These are phyloP conservation scores for Symbiotaphrina buchneri DNA, from an alignment of 495 filamentous ascomycete genomes.

Conservation along the genomic window DNA sequence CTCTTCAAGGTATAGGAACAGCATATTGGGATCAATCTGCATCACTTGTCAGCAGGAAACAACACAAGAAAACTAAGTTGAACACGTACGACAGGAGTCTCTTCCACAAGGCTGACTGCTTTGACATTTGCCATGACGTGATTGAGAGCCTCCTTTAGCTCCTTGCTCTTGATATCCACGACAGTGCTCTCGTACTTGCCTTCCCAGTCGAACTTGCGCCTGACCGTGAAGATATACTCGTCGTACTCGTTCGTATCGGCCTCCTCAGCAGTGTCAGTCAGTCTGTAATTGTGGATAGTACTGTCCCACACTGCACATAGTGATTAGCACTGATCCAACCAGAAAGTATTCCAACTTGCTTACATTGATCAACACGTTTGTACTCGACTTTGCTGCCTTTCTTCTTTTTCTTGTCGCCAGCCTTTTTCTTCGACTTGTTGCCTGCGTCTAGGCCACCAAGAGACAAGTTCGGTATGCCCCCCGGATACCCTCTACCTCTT, in stretches of 20 bases:
- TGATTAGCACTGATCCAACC: not conserved
- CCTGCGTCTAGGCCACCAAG: constrained; percentile 8
- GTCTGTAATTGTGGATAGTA: constrained; percentile 61
- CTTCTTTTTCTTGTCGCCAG: constrained; percentile 8
- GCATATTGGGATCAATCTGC: constrained; percentile 51
- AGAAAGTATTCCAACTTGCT: constrained; percentile 7
- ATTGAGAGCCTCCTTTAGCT: constrained; percentile 45
- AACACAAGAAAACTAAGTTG: constrained; percentile 13
- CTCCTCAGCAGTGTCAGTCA: constrained; percentile 59
- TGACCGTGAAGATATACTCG: constrained; percentile 69
- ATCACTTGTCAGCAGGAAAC: not conserved
- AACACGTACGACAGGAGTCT: constrained; percentile 37
- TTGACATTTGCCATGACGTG: constrained; percentile 68
- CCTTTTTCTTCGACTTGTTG: constrained; percentile 7
- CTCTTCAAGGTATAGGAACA: constrained; percentile 76
- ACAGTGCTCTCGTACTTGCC: constrained; percentile 60
- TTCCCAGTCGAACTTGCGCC: constrained; percentile 72
- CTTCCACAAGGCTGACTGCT: constrained; percentile 59
- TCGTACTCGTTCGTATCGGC: constrained; percentile 54
- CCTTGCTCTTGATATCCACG: constrained; percentile 73
- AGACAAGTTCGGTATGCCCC: constrained; percentile 11
- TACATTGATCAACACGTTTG: constrained; percentile 67
- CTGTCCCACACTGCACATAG: constrained; percentile 39
- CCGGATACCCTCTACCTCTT: too few species aligned
- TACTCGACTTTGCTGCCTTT: constrained; percentile 46